Conservation (phyloP, 1,284 basidiomycete genomes). For the Puccinia brachypodii region DNA sequence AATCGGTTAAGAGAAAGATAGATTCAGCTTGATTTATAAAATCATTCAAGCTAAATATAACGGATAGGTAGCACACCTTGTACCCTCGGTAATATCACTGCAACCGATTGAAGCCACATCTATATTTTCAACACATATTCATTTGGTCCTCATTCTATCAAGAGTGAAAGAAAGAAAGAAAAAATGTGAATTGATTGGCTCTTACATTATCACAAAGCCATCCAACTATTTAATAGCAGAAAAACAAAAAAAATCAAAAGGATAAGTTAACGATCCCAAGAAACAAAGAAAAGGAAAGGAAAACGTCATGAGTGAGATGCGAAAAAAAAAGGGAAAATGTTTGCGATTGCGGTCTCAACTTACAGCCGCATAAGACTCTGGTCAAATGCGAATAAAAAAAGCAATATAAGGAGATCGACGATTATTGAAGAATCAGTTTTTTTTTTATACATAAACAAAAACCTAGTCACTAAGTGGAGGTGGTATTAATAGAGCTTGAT, state of each 20-base stretch:
- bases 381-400: not conserved
- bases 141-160: too few species aligned
- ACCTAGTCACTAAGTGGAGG: not conserved
- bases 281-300: not conserved
- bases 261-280: not conserved
- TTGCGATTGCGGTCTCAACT: not conserved
- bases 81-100: conserved; percentile 42
- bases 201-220: conserved; percentile 47
- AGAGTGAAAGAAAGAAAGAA: not conserved
- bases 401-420: not conserved
- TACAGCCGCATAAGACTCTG: conserved; percentile 45
- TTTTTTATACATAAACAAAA: too few species aligned
- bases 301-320: not conserved
- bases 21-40: too few species aligned
- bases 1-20: too few species aligned
- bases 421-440: not conserved
- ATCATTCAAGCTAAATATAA: not conserved
- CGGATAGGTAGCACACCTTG: conserved; percentile 21
- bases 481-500: not conserved
- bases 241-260: too few species aligned
- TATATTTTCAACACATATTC: too few species aligned
- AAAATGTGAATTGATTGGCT: not conserved
- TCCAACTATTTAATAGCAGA: conserved; percentile 10
- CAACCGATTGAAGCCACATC: conserved; percentile 48
- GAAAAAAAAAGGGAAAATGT: not conserved